Conservation (phyloP, 176 grass and related monocot genomes). For the Zoysia pacifica region DNA sequence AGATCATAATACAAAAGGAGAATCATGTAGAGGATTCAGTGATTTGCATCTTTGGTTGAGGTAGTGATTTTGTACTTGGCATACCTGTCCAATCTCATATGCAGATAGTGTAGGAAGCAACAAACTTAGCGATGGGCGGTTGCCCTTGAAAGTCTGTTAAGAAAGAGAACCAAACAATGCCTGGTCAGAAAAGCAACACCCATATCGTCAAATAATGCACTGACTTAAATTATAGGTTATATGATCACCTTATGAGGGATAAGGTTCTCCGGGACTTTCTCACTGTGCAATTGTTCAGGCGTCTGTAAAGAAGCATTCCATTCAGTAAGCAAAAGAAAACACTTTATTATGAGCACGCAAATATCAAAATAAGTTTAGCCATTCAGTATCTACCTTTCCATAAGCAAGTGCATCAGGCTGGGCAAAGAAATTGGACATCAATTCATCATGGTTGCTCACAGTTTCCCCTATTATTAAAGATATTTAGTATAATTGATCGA, state of each 20-base stretch:
- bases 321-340: conserved; percentile 36
- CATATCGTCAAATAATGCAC: conserved; percentile 28
- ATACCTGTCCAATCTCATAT: conserved; percentile 27
- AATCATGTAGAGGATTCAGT: conserved; percentile 21
- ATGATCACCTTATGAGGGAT: conserved; percentile 83
- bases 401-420: conserved; percentile 99
- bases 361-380: conserved; percentile 19
- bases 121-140: conserved; percentile 87
- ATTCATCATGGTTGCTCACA: conserved; percentile 96
- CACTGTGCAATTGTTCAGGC: conserved; percentile 75
- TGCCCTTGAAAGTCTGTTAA: conserved; percentile 84
- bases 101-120: not conserved
- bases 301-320: conserved; percentile 49
- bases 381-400: conserved; percentile 70
- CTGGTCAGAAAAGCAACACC: conserved; percentile 31
- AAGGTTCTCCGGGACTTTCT: conserved; percentile 74
- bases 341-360: not conserved
- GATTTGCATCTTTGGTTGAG: conserved; percentile 17
- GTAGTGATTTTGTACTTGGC: conserved; percentile 9
- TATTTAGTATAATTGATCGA: conserved; percentile 30
- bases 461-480: conserved; percentile 72
- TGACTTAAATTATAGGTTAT: not conserved
- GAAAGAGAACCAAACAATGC: conserved; percentile 9
- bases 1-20: conserved; percentile 20
- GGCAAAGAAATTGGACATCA: conserved; percentile 99